Evolutionary conservation across 179 eudicot species (phyloP), one percentile per base, ranked within the genome.

Genomic region (Nepenthes alata): DNA sequence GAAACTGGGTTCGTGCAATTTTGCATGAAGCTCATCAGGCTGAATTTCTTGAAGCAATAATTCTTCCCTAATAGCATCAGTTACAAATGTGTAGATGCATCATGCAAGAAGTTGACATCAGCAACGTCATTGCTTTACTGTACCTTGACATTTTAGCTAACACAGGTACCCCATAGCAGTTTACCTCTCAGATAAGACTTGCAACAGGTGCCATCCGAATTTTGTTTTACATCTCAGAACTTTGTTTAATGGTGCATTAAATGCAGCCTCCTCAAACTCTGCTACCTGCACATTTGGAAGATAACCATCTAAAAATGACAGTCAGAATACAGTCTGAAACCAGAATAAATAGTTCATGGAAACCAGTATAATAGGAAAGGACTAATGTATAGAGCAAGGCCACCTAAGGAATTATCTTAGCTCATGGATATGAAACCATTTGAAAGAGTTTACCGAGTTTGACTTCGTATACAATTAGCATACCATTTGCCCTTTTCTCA

Each of bases 191-290:
- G 97, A 87, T 60, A 94, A 68, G 54, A 94, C 97, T 83, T 90
- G 99, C 75, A 94, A 74, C 63, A 90, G 75, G 73, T 87, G 98
- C 94, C 97, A 90, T 62, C 99, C 96, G 68, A 90, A 94, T 64
- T 87, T 77, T 44, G 97, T 85, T 71, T 90, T 90, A 78, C 99
- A 94, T 64, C 81, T 84, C 52, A 82, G 86, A 62, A 90, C 82
- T 70, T 73, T 83, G 67, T 87, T 83, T 55, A 87, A 16, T 34
- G 91, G 85, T 45, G 97, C 99, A 74, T 65, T 64, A 75, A 89
- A 94, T 72, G 98, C 96, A 76, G 95, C 95, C 80, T 89, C 94
- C 75, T 94, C 99, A 78, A 90, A 94, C 77, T 87, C 97, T 11
- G 96, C 87, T 64, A 94, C 97, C 99, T 90, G 68, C 1, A n/a